Conservation (phyloP, 495 filamentous ascomycete genomes). For the Penicillium antarcticum region DNA sequence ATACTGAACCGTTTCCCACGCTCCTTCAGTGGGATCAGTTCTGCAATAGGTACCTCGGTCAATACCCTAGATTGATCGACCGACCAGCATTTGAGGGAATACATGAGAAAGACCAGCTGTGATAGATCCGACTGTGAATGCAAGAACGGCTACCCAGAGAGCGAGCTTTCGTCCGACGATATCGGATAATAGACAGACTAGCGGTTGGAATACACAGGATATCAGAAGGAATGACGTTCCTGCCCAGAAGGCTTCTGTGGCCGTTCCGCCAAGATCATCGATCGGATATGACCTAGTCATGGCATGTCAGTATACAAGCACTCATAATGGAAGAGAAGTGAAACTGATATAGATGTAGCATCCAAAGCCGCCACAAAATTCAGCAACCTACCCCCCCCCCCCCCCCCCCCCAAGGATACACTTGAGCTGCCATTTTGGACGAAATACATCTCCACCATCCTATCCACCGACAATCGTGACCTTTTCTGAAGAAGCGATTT, state of each 20-base stretch:
- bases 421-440: slow-evolving; percentile 13
- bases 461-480: no score
- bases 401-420: slow-evolving; percentile 25
- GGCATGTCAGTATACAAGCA: slow-evolving; percentile 18
- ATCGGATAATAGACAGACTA: slow-evolving; percentile 27
- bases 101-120: slow-evolving; percentile 49
- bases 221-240: slow-evolving; percentile 49
- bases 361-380: slow-evolving; percentile 66
- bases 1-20: slow-evolving; percentile 45
- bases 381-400: slow-evolving; percentile 54
- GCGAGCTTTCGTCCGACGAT: slow-evolving; percentile 35
- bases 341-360: slow-evolving; percentile 68
- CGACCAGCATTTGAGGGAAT: slow-evolving; percentile 59
- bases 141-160: slow-evolving; percentile 40
- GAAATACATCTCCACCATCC: no score
- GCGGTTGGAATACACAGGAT: slow-evolving; percentile 29
- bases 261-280: slow-evolving; percentile 39
- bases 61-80: slow-evolving; percentile 62
- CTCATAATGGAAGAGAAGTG: slow-evolving; percentile 45
- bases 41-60: slow-evolving; percentile 62
- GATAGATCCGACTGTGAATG: slow-evolving; percentile 56
- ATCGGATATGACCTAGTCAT: slow-evolving; percentile 18
- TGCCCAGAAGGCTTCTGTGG: slow-evolving; percentile 55
- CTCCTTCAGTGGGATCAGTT: slow-evolving; percentile 50
- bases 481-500: no score